These are phyloP conservation scores for Penicillium sp. DNA, from an alignment of 2,329 filamentous ascomycete genomes.

Conservation along the genomic window DNA sequence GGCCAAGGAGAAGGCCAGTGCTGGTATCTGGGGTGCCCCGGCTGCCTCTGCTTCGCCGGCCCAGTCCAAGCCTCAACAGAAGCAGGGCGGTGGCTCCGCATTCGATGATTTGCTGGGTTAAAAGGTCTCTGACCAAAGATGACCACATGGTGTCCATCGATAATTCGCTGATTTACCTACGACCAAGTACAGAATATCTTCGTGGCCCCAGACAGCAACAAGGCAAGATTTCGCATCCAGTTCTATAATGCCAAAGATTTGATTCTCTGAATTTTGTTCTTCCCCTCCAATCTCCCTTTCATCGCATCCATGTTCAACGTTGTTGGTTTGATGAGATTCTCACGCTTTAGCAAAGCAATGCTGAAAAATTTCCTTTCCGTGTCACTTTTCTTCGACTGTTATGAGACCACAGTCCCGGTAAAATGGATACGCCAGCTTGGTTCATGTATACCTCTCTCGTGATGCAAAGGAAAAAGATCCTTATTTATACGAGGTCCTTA, in stretches of 20 bases:
- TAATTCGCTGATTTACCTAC: not conserved
- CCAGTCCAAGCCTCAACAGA: constrained; percentile 44
- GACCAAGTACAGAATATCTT: not conserved
- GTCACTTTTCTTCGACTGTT: not conserved
- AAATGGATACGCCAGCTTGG: not conserved
- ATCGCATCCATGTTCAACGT: not conserved
- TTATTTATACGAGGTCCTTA: too few relatives aligned
- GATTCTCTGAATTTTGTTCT: not conserved
- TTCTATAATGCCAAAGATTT: constrained; percentile 11
- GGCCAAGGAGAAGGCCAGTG: constrained; percentile 96
- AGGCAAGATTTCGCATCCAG: not conserved
- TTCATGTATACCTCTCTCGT: not conserved
- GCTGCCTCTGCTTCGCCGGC: constrained; percentile 56
- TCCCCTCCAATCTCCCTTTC: not conserved
- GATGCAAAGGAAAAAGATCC: not conserved
- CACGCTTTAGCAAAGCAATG: constrained; percentile 14
- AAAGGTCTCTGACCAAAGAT: constrained; percentile 1
- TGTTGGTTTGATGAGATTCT: constrained; percentile 6
- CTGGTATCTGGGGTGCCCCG: constrained; percentile 87
- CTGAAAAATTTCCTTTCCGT: constrained; percentile 11
- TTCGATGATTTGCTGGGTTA: constrained; percentile 47
- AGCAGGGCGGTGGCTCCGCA: constrained; percentile 35
- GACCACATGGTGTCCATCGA: not conserved
- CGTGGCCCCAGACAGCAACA: not conserved
- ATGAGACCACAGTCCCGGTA: not conserved